Evolutionary conservation across 2,329 filamentous ascomycete genomes (phyloP), one percentile per base, ranked within the genome.

Genomic region (Alternaria panax): DNA sequence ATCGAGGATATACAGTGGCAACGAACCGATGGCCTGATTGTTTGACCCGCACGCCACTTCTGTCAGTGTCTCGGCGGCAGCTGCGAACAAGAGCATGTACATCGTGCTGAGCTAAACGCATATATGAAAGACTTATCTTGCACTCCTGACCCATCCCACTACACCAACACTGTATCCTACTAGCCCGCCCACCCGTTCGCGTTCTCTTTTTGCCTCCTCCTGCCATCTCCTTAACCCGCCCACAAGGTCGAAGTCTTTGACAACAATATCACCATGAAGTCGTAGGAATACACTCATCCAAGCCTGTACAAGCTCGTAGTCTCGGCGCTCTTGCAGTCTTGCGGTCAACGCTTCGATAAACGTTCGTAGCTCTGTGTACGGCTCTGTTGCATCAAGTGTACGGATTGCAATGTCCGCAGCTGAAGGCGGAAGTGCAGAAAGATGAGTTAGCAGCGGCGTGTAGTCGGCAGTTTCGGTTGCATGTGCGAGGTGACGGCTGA

Each of bases 261-360:
- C 76, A 14, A 91, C 80, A 16, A 84, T 80, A 61, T 90, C 88
- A 7, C 84, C 85, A 78, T 98, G 94, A 40, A 97, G 81, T 47
- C 89, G 87, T 59, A 99, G 76, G 72, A 98, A 96, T 1, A 98
- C 94, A 2, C 90, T 89, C 93, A 99, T 98, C 94, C 95, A 99
- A 0, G 93, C 92, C 78, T 98, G 93, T 16, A 92, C 91, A 38
- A 99, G 84, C 79, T 99, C 95, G 78, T 96, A 99, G 77, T 98
- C 95, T 47, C 86, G 87, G 64, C 89, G 88, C 51, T 87, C 82
- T 42, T 82, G 80, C 52, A 98, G 81, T 12, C 90, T 85, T 54
- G 82, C 84, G 0, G 92, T 96, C 56, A 99, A 79, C 1, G 93
- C 93, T n/a, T 82, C 79, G 51, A 98, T 88, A 74, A 99, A 99